These are phyloP conservation scores for Gremmenia infestans DNA, from an alignment of 2,329 filamentous ascomycete genomes.

Conservation along the genomic window DNA sequence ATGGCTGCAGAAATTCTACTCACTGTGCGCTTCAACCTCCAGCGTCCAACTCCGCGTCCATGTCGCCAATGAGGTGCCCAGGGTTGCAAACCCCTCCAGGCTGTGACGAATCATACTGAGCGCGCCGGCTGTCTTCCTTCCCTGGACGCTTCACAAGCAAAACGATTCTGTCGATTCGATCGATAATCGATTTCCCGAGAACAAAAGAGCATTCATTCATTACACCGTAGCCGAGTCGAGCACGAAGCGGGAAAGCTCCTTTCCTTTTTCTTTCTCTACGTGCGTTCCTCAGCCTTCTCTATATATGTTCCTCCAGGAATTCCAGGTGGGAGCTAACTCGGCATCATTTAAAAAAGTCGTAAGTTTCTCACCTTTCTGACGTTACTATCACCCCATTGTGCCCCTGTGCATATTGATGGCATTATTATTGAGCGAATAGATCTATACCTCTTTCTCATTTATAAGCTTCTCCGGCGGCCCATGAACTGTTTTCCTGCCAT, in stretches of 20 bases:
- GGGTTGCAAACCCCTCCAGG: constrained; percentile 7
- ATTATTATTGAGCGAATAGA: too few relatives aligned
- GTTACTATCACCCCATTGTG: constrained; percentile 17
- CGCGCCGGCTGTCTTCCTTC: neutral
- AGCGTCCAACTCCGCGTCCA: neutral
- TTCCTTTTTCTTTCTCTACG: neutral
- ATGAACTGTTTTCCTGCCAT: neutral
- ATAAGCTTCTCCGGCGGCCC: neutral
- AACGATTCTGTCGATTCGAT: neutral
- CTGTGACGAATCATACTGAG: constrained; percentile 15
- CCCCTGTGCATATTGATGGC: too few relatives aligned
- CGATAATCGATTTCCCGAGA: neutral
- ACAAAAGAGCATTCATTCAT: neutral
- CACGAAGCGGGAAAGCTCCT: neutral
- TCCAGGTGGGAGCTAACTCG: neutral
- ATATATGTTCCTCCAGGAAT: neutral
- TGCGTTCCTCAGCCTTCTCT: neutral
- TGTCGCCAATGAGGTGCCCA: neutral
- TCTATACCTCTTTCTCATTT: too few relatives aligned
- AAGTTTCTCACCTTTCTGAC: constrained; percentile 14
- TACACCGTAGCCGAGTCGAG: too few relatives aligned
- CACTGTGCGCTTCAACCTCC: neutral
- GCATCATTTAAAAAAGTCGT: constrained; percentile 8
- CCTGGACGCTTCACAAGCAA: neutral
- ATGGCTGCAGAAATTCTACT: neutral